Evolutionary conservation across 768 basidiomycete genomes (phyloP), one percentile per base, ranked within the genome.

Genomic region (Glaciozyma martinii): DNA sequence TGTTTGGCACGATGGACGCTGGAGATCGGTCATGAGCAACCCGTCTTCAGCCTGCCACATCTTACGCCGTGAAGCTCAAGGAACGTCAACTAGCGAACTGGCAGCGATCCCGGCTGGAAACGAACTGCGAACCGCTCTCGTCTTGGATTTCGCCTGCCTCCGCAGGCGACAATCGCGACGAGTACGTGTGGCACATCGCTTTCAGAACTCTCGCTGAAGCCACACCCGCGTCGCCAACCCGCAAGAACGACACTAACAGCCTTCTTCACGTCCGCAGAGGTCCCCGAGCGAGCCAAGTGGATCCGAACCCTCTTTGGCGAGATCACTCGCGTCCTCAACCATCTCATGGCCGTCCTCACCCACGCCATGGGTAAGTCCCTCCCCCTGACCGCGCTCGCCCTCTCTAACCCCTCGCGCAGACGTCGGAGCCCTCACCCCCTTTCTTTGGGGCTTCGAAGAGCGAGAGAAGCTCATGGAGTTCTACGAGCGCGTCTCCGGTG

Each of bases 401-500:
- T 2, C 5, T n/a, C 49, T 63, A 44, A 52, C 53, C 19, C n/a
- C n/a, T 37, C 18, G 12, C 10, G 12, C 61, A 89, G 91, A 99
- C 74, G 94, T 99, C 68, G 94, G 94, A 76, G 94, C 90, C 64
- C 84, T 99, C 15, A 99, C 94, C 3, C 94, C 94, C 44, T 99
- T 97, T 86, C 81, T 99, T 37, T 99, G 94, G 92, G 94, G 94
- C 72, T 98, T 98, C 81, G 94, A 98, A 78, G 94, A 99, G 78
- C 90, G 94, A 62, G 94, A 98, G 80, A 99, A 99, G 81, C 85
- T 98, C 68, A 98, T 98, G 94, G 94, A 99, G 76, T 99, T 98
- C 79, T 99, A 99, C 77, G 94, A 99, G 79, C 91, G 94, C 62
- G 94, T 98, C 47, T 97, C 93, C 13, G 94, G 94, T 70, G 94